Evolutionary conservation across 2,329 filamentous ascomycete genomes (phyloP), one percentile per base, ranked within the genome.

Genomic region (Penicillium rolfsii): DNA sequence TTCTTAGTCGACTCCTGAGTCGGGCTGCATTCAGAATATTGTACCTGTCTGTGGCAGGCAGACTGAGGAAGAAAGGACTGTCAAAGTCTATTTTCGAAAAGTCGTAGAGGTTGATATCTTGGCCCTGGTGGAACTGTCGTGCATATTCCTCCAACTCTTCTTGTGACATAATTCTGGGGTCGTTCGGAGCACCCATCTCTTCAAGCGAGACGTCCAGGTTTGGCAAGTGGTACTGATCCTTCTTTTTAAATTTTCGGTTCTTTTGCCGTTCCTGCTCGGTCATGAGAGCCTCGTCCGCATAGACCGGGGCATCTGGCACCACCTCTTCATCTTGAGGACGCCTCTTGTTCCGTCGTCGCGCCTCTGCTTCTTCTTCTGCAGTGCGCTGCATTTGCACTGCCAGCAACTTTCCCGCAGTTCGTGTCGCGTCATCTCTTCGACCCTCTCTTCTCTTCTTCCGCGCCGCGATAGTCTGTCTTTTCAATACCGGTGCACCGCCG

Each of bases 21-120:
- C 95, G 85, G 1, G 96, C 95, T 1, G 96, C 95, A 73, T 99
- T 99, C 24, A 99, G 80, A 56, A 99, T 99, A 70, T 98, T 98
- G 81, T 99, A 99, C 52, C 94, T 87, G 79, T 99, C 95, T 1
- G 89, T 89, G 1, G 93, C 84, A 0, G 96, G 95, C 59, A 99
- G 78, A 73, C 92, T 97, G 74, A 90, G 87, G 79, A 99, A 99
- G 77, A 99, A 99, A 12, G 94, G 88, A 67, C 93, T 91, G 67
- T 98, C 91, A 71, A 98, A 99, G 73, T 99, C 95, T 69, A 99
- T 99, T 78, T 98, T 98, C 73, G 91, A 96, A 73, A 99, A 99
- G 77, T 98, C 94, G 77, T 98, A 98, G 5, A 93, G 78, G 66
- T 82, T 83, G 57, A 98, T 90, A 74, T 98, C 94, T 76, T 98